Evolutionary conservation across 345 rosid species (phyloP), one percentile per base, ranked within the genome.

Genomic region (Aethionema arabicum): DNA sequence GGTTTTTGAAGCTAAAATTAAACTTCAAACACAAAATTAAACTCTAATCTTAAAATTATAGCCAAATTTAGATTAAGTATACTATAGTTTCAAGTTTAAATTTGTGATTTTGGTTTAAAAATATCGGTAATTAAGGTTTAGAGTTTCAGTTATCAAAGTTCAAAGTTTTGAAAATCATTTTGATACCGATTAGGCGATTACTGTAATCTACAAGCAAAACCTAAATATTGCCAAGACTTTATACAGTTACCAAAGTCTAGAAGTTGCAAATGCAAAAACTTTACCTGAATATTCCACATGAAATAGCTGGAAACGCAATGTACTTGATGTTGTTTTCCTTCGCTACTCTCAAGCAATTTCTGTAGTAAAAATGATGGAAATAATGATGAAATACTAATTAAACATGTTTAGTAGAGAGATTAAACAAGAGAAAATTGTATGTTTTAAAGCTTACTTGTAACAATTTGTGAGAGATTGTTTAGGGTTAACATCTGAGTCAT

Each of bases 301-400:
- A 85, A 50, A 91, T 80, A 39, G 96, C 98, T 48, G 98, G 81
- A 69, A 88, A 88, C 21, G 96, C 98, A 66, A 91, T 69, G 68
- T 76, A 88, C 49, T 79, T 70, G 59, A 91, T 80, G 61, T 75
- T 74, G 76, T 85, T 88, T 50, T 81, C 87, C 73, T 77, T 85
- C 55, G 93, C 96, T 48, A 85, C 74, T 12, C 35, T 68, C 77
- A 86, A 74, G 76, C 93, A 77, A 72, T 81, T 86, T 73, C 93
- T 85, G 90, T 38, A 73, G 68, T 46, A 67, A 21, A 21, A 21
- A 2, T 21, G 27, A 21, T 21, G 27, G 27, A 21, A 21, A 21
- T 21, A 21, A 46, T 73, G 37, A 42, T n/a, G 12, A 52, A 44
- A 1, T 4, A 0, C 15, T 37, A 1, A 11, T 6, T 43, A 49